A percentile compares a stretch with the other conserved stretches of the same genome.
Conservation (phyloP, 352 stramenopile genomes). For the Pythium phragmiticola region DNA sequence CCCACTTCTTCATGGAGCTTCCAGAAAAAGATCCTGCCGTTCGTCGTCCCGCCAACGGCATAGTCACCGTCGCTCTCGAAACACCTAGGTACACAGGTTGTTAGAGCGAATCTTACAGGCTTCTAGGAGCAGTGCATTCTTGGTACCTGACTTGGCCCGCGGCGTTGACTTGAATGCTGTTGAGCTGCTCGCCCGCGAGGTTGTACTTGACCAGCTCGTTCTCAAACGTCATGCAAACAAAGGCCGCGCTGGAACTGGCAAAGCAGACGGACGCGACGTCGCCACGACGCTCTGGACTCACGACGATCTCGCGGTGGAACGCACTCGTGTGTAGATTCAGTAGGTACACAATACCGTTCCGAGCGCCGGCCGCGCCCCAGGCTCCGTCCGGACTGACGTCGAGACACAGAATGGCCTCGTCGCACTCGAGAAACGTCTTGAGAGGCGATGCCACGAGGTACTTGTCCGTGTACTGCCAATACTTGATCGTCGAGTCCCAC, state of each 20-base stretch:
- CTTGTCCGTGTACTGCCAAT: constrained; percentile 75
- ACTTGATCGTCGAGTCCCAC: constrained; percentile 76
- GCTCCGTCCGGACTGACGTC: constrained; percentile 67
- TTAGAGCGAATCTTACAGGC: constrained; percentile 26
- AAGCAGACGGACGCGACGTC: constrained; percentile 68
- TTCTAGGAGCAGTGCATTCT: constrained; percentile 36
- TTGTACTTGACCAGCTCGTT: constrained; percentile 74
- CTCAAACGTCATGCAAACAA: constrained; percentile 64
- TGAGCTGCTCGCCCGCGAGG: constrained; percentile 44
- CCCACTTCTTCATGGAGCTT: constrained; percentile 65
- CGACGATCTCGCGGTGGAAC: constrained; percentile 54
- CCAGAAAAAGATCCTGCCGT: constrained; percentile 79
- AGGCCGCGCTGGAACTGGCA: constrained; percentile 41
- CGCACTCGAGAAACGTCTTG: constrained; percentile 72
- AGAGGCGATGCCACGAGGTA: constrained; percentile 58
- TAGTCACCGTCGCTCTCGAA: constrained; percentile 81
- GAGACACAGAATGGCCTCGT: constrained; percentile 63
- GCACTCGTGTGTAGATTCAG: constrained; percentile 67
- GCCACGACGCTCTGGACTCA: constrained; percentile 48
- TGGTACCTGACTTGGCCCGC: constrained; percentile 49
- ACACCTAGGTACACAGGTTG: constrained; percentile 34
- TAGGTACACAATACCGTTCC: constrained; percentile 71
- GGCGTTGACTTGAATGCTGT: constrained; percentile 46
- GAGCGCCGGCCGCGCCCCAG: constrained; percentile 54
- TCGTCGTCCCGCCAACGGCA: constrained; percentile 68